Percentiles rank a stretch among this genome's conserved stretches.
phyloP scores from a whole-genome alignment of 352 stramenopile genomes.

The Hyaloperonospora brassicae region DNA sequence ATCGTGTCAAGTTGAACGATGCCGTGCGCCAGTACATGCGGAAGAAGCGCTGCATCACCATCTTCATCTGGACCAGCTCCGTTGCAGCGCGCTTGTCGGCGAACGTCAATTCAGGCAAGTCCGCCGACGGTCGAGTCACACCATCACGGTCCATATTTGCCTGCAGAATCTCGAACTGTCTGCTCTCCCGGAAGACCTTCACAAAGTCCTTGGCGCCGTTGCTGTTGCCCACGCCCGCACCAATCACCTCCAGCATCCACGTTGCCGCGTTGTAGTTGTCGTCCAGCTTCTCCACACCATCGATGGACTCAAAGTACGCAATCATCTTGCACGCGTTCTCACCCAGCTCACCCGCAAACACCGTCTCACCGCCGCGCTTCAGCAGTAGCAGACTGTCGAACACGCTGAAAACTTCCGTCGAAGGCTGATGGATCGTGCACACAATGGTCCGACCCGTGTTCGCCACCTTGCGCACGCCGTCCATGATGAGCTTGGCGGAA shows the following conservation, averaged over 20 bases:
- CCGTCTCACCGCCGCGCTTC: constrained; percentile 31
- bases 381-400: constrained; percentile 20
- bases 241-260: constrained; percentile 36
- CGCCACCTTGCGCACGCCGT: constrained; percentile 81
- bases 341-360: constrained; percentile 45
- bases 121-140: constrained; percentile 18
- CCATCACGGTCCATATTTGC: constrained; percentile 27
- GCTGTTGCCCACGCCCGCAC: constrained; percentile 28
- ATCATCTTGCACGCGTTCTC: constrained; percentile 35
- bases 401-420: constrained; percentile 66
- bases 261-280: constrained; percentile 67
- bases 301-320: constrained; percentile 18
- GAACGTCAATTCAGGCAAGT: constrained; percentile 27
- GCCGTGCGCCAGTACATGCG: constrained; percentile 58
- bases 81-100: constrained; percentile 25
- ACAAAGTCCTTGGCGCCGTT: constrained; percentile 34
- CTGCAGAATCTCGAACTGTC: constrained; percentile 20
- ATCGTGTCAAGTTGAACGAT: constrained; percentile 76
- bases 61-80: constrained; percentile 19
- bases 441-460: constrained; percentile 65
- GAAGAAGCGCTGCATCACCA: constrained; percentile 44
- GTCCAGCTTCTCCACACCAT: constrained; percentile 39
- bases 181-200: constrained; percentile 25
- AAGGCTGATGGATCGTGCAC: constrained; percentile 91
- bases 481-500: constrained; percentile 81